Evolutionary conservation across 768 basidiomycete genomes (phyloP), one percentile per base, ranked within the genome.

Genomic region (Lentinula aciculospora): DNA sequence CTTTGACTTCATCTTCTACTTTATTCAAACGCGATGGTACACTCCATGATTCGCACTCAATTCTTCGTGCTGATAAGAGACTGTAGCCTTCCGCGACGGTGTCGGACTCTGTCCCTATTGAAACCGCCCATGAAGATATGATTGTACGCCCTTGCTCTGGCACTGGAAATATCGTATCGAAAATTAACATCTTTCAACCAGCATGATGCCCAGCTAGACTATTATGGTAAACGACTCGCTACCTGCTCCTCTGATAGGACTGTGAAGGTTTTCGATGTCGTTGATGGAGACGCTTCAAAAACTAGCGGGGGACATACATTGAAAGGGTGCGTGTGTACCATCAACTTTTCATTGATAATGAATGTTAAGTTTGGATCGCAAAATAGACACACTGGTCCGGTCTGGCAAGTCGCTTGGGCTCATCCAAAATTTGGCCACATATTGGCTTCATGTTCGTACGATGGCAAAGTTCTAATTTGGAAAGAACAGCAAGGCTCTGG

Each of bases 171-270:
- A 34, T 9, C n/a, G 28, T 31, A 25, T 7, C 13, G 28, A 23
- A 29, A 21, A 32, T 21, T 57, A 27, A 59, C 19, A 17, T 23
- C 8, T n/a, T 19, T 36, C 39, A 21, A n/a, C n/a, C 65, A 97
- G 95, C 96, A 98, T 70, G 97, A 99, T 69, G 95, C 96, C 19
- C 97, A 98, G 66, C 76, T 99, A 19, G 96, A 99, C 74, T 98
- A 97, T 78, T 97, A 97, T 65, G 95, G 94, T 32, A 94, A 94
- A 71, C 85, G 95, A 42, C 85, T 99, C 3, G 97, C 97, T 4
- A 98, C 97, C 0, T 97, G 95, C 69, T 96, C 93, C 1, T 95
- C 93, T 0, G 97, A 99, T 74, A 81, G 94, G 54, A 96, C 93
- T 0, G 89, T 99, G 61, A 90, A 93, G 66, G 86, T 98, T 9